Percentiles rank a stretch among this genome's conserved stretches.
Evolutionary conservation across 176 grass and related monocot genomes (phyloP).

Genomic region (Dendrocalamus sinicus): DNA sequence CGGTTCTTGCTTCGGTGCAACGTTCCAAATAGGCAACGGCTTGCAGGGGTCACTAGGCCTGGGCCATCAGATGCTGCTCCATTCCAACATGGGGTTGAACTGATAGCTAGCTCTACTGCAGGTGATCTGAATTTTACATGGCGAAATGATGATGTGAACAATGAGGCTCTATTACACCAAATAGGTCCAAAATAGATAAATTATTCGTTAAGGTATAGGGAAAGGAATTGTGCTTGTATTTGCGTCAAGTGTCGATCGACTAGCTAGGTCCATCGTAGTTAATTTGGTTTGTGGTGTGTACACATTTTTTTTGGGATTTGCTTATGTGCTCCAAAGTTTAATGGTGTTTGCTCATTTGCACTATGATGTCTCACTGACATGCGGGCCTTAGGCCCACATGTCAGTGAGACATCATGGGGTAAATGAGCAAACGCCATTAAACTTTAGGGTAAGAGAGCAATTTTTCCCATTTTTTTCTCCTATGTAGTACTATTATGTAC

Average conservation of each 20-base stretch:
- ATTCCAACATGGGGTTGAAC: conserved; percentile 62
- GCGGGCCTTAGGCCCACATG: no score
- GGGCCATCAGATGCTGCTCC: conserved; percentile 63
- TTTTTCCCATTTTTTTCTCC: conserved; percentile 44
- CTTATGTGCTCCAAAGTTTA: no score
- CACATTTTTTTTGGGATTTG: no score
- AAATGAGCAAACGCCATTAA: no score
- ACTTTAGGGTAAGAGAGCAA: no score
- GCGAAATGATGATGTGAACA: conserved; percentile 33
- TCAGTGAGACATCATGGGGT: no score
- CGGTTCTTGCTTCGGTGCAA: conserved; percentile 58
- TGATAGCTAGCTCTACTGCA: conserved; percentile 36
- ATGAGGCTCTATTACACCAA: background rate
- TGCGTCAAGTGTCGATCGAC: conserved; percentile 31
- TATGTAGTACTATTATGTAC: conserved; percentile 4
- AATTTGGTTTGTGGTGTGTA: conserved; percentile 57
- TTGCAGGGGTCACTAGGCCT: conserved; percentile 53
- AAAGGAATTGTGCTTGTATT: conserved; percentile 41
- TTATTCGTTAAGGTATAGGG: conserved; percentile 33
- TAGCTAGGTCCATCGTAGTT: conserved; percentile 29
- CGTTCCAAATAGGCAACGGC: conserved; percentile 57
- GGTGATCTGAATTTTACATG: conserved; percentile 16
- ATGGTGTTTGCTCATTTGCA: no score
- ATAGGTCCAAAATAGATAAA: conserved; percentile 34
- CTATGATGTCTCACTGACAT: no score